Evolutionary conservation across 768 basidiomycete genomes (phyloP), one percentile per base, ranked within the genome.

Genomic region (Pisolithus albus): DNA sequence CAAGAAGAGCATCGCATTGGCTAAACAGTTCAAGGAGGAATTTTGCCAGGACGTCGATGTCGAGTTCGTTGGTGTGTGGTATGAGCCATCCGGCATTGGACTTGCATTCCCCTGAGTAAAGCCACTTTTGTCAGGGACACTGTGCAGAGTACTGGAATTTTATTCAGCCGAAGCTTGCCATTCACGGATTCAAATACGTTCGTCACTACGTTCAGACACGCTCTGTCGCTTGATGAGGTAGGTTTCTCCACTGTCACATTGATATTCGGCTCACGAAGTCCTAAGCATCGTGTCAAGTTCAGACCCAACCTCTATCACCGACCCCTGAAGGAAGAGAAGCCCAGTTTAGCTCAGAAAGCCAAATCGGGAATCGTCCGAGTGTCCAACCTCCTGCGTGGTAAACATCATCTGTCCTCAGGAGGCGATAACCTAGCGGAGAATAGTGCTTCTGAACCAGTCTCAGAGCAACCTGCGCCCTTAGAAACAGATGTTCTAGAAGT

Each of bases 51-150:
- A 70, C n/a, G 84, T 90, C 7, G 68, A 74, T 18, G 74, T 91
- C n/a, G 84, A 89, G 13, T 91, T 91, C 49, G 65, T 92, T 44
- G 89, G 89, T 1, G 82, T 88, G 44, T 91, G 87, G 87, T 86
- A 57, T 23, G 77, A 28, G 48, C 8, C 39, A 32, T 47, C 23
- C 32, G 34, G 3, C 4, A 41, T 21, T 16, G 15, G 7, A n/a
- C 10, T 44, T 41, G 30, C 10, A 40, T 19, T 30, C 39, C 0
- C 13, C 34, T 34, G 28, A 3, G 45, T 56, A 23, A 64, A 23
- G 36, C 16, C 16, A 5, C 26, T 13, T 5, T 51, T n/a, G 5
- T 37, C 49, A 79, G 87, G 88, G 88, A 92, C 52, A 92, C 88
- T 0, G 88, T 92, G 3, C 72, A 83, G 7, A 85, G 85, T 49